Conservation (phyloP, 2,329 filamentous ascomycete genomes). For the Dothideomycetes sp. region DNA sequence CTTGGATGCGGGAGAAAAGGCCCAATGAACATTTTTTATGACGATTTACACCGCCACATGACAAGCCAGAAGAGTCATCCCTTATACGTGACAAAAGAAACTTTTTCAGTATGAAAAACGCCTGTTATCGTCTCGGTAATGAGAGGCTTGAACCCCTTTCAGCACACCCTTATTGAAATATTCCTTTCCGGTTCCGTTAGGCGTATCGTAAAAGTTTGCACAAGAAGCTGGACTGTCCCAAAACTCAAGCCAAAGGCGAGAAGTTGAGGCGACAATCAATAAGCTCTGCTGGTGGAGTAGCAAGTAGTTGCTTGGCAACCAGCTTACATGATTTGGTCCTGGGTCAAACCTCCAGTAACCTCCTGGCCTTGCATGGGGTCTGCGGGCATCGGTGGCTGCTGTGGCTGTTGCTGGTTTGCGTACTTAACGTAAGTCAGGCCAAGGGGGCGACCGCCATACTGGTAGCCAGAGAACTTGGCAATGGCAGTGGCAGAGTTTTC, state of each 20-base stretch:
- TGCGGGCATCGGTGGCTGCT: slow-evolving; percentile 32
- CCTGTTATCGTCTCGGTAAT: no score
- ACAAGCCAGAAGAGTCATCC: no score
- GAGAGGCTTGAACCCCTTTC: no score
- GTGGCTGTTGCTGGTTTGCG: slow-evolving; percentile 54
- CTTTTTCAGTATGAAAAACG: no score
- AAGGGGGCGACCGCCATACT: slow-evolving; percentile 90
- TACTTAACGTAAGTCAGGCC: slow-evolving; percentile 93
- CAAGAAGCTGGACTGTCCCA: background rate
- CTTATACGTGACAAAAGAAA: no score
- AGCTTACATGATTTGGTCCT: slow-evolving; percentile 89
- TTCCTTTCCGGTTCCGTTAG: background rate
- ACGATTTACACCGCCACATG: no score
- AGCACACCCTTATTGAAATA: background rate
- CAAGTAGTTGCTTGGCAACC: no score
- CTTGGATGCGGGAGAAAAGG: no score
- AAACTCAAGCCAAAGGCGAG: no score
- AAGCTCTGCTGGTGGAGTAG: no score
- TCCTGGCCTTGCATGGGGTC: slow-evolving; percentile 76
- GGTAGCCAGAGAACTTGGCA: slow-evolving; percentile 93
- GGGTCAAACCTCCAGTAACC: slow-evolving; percentile 60
- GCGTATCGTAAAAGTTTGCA: background rate
- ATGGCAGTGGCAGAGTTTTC: slow-evolving; percentile 90
- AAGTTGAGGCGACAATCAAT: no score
- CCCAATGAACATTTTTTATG: no score